These are phyloP conservation scores for Eimeria sp. DNA, from an alignment of 169 alveolate genomes.

Conservation along the genomic window DNA sequence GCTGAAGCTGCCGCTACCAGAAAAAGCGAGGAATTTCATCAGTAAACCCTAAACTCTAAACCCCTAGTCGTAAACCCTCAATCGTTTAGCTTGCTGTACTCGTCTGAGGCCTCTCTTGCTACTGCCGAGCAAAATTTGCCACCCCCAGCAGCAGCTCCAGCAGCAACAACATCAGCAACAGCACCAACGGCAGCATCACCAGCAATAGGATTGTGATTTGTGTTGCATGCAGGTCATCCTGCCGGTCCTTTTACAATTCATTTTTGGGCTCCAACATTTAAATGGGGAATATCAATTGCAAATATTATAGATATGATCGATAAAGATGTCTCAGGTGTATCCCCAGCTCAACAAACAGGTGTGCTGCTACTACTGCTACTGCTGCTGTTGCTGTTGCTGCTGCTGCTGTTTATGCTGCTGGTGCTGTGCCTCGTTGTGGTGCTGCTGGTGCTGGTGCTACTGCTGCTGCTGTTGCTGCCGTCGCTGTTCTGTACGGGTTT, in stretches of 20 bases:
- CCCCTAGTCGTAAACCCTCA: not conserved
- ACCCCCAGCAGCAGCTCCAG: not conserved
- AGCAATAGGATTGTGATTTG: not conserved
- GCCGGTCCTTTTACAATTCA: constrained; percentile 97
- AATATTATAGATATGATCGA: constrained; percentile 92
- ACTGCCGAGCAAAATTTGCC: not conserved
- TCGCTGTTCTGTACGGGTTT: not conserved
- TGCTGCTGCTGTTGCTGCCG: constrained; percentile 10
- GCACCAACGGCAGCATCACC: not conserved
- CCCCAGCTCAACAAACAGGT: constrained; percentile 92
- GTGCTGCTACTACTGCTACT: no score
- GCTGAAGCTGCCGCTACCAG: constrained; percentile 68
- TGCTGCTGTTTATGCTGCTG: no score
- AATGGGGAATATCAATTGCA: constrained; percentile 96
- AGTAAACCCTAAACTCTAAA: constrained; percentile 18
- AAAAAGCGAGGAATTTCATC: constrained; percentile 1
- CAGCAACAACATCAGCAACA: constrained; percentile 18
- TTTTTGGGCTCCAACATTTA: constrained; percentile 97
- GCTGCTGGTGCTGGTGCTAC: not conserved
- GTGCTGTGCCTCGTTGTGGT: not conserved
- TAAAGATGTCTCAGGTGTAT: constrained; percentile 92
- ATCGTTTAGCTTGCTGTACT: not conserved
- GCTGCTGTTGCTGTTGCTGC: no score
- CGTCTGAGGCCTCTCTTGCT: no score
- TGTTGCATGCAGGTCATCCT: constrained; percentile 89